These are phyloP conservation scores for Puccinia novopanici DNA, from an alignment of 1,284 basidiomycete species.

Conservation along the genomic window DNA sequence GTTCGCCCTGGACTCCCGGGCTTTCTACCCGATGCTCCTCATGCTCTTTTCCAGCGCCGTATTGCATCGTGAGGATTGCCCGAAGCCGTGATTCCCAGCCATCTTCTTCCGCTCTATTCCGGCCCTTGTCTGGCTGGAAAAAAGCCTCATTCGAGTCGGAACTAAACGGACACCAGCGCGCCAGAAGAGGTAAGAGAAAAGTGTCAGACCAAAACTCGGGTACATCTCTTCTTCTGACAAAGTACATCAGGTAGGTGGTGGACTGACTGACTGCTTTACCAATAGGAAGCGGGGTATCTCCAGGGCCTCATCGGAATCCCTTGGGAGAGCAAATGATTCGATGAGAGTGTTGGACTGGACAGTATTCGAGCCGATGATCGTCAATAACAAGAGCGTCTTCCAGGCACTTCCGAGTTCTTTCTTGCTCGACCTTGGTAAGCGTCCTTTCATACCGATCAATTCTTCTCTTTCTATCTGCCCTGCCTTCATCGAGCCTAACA, in stretches of 20 bases:
- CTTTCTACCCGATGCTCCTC: not conserved
- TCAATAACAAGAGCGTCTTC: not conserved
- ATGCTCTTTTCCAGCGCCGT: no score
- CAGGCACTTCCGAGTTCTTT: not conserved
- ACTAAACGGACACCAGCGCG: not conserved
- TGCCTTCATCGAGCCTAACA: no score
- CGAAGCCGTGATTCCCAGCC: not conserved
- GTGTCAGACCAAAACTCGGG: not conserved
- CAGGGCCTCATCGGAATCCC: not conserved
- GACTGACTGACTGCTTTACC: slow-evolving; percentile 6
- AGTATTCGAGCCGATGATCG: not conserved
- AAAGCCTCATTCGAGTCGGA: not conserved
- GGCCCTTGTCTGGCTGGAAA: not conserved
- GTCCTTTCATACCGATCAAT: no score
- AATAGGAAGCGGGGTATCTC: not conserved
- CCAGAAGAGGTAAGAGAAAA: not conserved
- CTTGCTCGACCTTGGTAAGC: no score
- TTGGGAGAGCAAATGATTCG: not conserved
- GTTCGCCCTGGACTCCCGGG: not conserved
- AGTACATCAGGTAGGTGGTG: not conserved
- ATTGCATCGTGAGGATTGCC: not conserved
- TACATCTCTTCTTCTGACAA: not conserved
- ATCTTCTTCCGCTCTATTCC: not conserved
- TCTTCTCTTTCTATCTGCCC: no score
- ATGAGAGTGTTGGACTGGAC: not conserved